Evolutionary conservation across 108 stramenopile species (phyloP).

Genomic region (Cyclotella kingstonii): DNA sequence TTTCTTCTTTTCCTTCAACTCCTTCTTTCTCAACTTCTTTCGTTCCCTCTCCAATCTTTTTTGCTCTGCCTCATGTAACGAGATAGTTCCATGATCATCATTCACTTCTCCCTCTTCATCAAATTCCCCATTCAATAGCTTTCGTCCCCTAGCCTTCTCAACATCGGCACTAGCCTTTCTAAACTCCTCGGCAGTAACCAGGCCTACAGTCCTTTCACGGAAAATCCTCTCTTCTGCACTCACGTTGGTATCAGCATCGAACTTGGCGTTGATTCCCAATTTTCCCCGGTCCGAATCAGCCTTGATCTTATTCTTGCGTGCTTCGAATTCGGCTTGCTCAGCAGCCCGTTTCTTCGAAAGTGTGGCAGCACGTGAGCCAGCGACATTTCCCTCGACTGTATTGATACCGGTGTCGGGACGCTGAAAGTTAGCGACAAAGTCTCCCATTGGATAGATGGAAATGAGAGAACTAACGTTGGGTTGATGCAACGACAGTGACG

Average conservation of each 20-base stretch:
- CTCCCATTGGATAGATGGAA: constrained; percentile 72
- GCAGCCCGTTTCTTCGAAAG: constrained; percentile 67
- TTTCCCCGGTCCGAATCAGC: constrained; percentile 42
- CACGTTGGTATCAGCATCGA: constrained; percentile 34
- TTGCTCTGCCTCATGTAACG: constrained; percentile 36
- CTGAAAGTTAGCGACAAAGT: constrained; percentile 74
- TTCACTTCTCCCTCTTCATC: constrained; percentile 5
- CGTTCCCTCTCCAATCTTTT: constrained; percentile 30
- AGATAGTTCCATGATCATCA: neutral
- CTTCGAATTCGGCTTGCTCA: constrained; percentile 77
- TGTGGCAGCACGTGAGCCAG: constrained; percentile 73
- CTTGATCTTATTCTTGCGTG: constrained; percentile 50
- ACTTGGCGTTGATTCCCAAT: constrained; percentile 50
- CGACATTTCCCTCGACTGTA: constrained; percentile 87
- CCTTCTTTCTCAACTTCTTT: constrained; percentile 51
- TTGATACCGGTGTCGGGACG: constrained; percentile 78
- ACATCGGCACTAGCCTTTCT: constrained; percentile 47
- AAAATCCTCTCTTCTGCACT: constrained; percentile 55
- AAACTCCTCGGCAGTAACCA: constrained; percentile 87
- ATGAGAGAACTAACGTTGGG: too few relatives aligned
- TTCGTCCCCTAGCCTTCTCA: constrained; percentile 29
- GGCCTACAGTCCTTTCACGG: constrained; percentile 69
- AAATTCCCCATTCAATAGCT: constrained; percentile 7
- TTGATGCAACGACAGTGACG: too few relatives aligned
- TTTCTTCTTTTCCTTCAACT: constrained; percentile 67